Percentiles rank a stretch among this genome's conserved stretches.
Conservation (phyloP, 2,329 filamentous ascomycete genomes). For the Teratosphaeria gauchensis region DNA sequence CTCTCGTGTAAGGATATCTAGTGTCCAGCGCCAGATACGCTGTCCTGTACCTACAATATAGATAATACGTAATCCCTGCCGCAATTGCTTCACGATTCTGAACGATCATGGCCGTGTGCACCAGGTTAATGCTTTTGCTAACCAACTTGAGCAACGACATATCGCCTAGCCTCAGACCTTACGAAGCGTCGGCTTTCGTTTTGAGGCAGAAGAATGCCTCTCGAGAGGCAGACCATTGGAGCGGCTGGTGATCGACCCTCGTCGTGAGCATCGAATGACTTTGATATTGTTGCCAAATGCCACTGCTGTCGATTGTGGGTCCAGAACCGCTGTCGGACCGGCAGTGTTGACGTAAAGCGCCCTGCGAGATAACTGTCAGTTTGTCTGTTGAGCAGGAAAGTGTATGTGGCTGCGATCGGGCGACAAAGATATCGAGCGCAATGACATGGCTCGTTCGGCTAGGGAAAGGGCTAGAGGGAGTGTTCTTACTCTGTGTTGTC, state of each 20-base stretch:
- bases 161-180: neutral
- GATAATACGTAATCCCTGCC: too few species aligned
- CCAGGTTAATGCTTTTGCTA: too few species aligned
- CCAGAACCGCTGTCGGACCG: constrained; percentile 56
- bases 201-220: constrained; percentile 6
- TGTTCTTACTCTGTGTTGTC: neutral
- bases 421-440: neutral
- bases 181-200: constrained; percentile 1
- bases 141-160: too few species aligned
- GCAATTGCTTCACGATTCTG: too few species aligned
- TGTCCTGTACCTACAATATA: too few species aligned
- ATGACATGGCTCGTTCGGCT: neutral
- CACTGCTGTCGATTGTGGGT: constrained; percentile 56
- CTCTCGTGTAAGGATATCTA: too few species aligned
- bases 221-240: constrained; percentile 8
- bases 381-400: constrained; percentile 12
- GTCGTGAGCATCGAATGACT: constrained; percentile 39
- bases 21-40: too few species aligned
- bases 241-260: constrained; percentile 5
- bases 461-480: neutral
- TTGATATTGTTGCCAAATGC: constrained; percentile 66
- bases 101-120: too few species aligned
- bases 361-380: constrained; percentile 30
- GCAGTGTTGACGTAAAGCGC: constrained; percentile 56
- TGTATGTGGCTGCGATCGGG: neutral